Evolutionary conservation across 805 yeast species (phyloP), one percentile per base, ranked within the genome.

Genomic region (Candida orba): DNA sequence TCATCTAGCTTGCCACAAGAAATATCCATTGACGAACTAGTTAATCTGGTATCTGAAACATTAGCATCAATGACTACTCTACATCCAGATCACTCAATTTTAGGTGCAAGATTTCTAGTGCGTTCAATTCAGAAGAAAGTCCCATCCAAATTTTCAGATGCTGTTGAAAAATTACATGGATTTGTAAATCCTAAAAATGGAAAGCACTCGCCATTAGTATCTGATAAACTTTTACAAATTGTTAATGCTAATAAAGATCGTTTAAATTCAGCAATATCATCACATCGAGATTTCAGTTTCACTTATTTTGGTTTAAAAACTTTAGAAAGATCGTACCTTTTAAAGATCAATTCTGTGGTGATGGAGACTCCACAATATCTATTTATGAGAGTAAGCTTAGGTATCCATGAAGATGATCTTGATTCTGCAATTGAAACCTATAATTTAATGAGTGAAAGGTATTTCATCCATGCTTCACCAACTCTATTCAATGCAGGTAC

Each of bases 1-100:
- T 15, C 20, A 17, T 13, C 36, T 9, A 30, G 45, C 20, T 95
- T 91, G 41, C 90, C 90, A 64, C 89, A 87, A 56, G 96, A 96
- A 52, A 96, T 91, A 36, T 86, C 88, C 52, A 88, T 95, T 42
- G 76, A 81, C 47, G 96, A 91, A 64, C 68, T 84, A 50, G 88
- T 81, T 53, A 76, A 78, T 54, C 64, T 81, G 41, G 88, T 96
- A 41, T 96, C 98, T 34, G 99, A 93, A 69, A 91, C 97, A 29
- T 93, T 96, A 45, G 98, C 98, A 33, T 84, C 84, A 62, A 86
- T 93, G 96, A 88, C 98, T 48, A 91, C 98, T 10, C 78, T 86
- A 50, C 99, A 93, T 66, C 98, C 98, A 10, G 98, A 93, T 67
- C 89, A 93, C 58, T 96, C 97, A 23, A 79, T 80, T 29, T 72